phyloP scores from a whole-genome alignment of 495 filamentous ascomycete genomes.

The Letharia lupina region DNA sequence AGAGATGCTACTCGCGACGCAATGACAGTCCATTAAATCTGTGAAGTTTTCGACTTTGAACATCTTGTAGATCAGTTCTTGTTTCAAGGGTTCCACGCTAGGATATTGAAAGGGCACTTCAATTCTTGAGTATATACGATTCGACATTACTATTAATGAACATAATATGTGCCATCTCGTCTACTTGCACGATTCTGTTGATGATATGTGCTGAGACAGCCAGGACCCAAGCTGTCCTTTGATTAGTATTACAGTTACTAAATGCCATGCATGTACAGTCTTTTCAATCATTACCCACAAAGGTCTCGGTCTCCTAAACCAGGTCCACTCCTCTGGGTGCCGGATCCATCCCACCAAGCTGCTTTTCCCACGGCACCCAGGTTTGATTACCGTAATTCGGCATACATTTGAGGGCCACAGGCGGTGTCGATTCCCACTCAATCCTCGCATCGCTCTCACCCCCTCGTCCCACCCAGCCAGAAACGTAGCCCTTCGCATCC shows the following conservation, averaged over 20 bases:
- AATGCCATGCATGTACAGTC: neutral
- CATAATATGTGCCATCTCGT: neutral
- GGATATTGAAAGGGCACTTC: neutral
- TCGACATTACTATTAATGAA: neutral
- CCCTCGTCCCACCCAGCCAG: conserved; percentile 22
- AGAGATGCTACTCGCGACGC: neutral
- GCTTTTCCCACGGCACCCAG: neutral
- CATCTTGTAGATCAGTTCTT: neutral
- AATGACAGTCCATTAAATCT: neutral
- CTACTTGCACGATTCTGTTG: neutral
- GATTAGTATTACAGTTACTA: neutral
- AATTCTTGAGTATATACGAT: neutral
- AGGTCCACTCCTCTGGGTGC: neutral
- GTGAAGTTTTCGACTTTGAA: neutral
- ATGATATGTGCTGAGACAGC: neutral
- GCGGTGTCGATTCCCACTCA: neutral
- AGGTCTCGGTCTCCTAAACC: neutral
- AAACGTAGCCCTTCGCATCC: conserved; percentile 34
- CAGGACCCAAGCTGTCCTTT: neutral
- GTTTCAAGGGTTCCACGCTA: neutral
- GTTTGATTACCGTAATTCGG: neutral
- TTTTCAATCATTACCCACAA: neutral
- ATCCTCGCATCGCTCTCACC: neutral
- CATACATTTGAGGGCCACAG: neutral
- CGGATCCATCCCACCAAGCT: neutral